Percentiles rank a stretch among this genome's conserved stretches.
These are phyloP conservation scores for Amanita exitialis DNA, from an alignment of 768 basidiomycete species.

Conservation along the genomic window DNA sequence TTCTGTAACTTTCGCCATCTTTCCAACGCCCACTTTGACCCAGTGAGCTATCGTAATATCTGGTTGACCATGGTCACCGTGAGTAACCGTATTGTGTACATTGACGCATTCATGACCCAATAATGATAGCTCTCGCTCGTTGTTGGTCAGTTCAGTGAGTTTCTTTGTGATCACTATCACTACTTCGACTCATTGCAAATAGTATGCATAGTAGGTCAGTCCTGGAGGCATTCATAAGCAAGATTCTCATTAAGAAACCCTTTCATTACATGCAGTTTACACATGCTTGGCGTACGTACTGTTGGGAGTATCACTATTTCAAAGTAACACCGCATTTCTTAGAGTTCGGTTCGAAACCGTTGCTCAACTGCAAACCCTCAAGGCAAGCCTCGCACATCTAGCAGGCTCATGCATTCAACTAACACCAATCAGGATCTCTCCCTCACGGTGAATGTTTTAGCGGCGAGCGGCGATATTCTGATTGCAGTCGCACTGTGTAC, in stretches of 20 bases:
- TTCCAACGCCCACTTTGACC: background rate
- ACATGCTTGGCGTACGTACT: constrained; percentile 24
- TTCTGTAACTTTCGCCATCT: background rate
- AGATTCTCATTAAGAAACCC: background rate
- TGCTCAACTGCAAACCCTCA: constrained; percentile 21
- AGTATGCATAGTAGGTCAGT: constrained; percentile 17
- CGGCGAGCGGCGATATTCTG: constrained; percentile 32
- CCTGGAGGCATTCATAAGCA: too few relatives aligned
- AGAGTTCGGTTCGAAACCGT: constrained; percentile 24
- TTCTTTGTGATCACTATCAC: background rate
- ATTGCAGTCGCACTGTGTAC: constrained; percentile 30
- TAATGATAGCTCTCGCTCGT: constrained; percentile 12
- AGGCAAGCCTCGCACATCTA: constrained; percentile 12
- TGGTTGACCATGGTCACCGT: constrained; percentile 13
- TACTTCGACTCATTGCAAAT: background rate
- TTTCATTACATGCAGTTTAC: constrained; percentile 18
- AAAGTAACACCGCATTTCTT: background rate
- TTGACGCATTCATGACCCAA: background rate
- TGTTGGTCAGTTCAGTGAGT: constrained; percentile 17
- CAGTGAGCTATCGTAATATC: constrained; percentile 18
- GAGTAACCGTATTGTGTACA: background rate
- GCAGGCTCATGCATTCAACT: background rate
- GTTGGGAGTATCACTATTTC: background rate
- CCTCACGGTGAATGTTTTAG: constrained; percentile 30
- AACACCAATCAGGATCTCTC: constrained; percentile 21